Base-by-base conservation (phyloP, 129 eudicot species). In the Calendula officinalis region DNA sequence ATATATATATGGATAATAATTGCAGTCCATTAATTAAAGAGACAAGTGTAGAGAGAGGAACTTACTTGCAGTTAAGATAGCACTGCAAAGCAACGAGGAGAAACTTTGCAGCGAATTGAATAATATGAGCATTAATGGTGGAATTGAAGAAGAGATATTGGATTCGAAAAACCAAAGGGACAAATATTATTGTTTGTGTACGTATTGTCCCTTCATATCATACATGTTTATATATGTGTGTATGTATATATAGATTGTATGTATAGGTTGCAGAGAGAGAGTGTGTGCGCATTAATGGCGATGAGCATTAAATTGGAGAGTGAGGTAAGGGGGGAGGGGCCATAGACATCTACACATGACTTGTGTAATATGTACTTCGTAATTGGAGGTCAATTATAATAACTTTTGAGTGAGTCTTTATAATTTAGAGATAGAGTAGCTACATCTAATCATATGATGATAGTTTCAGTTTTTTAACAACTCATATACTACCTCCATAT, bases 211-310 rank as follows among this genome's bases (percentile, higher is more conserved):
- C 67, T 66, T 74, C 78, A 66, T 37, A 56, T 34, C 15, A 57
- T 57, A 57, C 22, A 63, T 11, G 56, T 11, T 52, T 9, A 38
- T n/a, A 12, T 27, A 38, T 8, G n/a, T n/a, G n/a, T n/a, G n/a
- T n/a, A n/a, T n/a, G n/a, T n/a, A n/a, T n/a, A n/a, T n/a, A n/a
- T n/a, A n/a, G n/a, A n/a, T 16, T 13, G 36, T 40, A 71, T 8
- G 15, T 70, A 40, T 39, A 73, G 36, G 72, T 57, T 74, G 73
- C 78, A 74, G 73, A 66, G 54, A n/a, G n/a, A n/a, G n/a, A n/a
- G n/a, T n/a, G 14, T 39, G 42, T 53, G 43, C 13, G 73, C 67
- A 74, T 74, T 74, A 66, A 66, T 66, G 78, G 59, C 54, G 51
- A 57, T 30, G 52, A 38, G 68, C 78, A 74, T 74, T 74, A 22